Evolutionary conservation across 2,329 filamentous ascomycete species (phyloP).

Genomic region (Onygena corvina): DNA sequence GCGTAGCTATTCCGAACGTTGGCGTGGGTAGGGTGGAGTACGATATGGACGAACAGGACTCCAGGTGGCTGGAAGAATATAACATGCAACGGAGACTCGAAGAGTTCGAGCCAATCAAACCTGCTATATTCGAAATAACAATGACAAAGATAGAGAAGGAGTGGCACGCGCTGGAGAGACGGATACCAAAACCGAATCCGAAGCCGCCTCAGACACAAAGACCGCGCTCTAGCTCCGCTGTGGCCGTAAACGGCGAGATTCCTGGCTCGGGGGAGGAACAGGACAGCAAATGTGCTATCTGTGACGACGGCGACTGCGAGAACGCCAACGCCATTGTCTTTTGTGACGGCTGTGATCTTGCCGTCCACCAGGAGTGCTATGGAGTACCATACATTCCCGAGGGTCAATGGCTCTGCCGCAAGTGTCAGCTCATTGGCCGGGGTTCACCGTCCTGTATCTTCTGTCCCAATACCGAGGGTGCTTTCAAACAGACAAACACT

Average conservation of each 20-base stretch:
- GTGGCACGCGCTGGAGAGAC: slow-evolving; percentile 90
- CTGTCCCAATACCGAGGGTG: slow-evolving; percentile 92
- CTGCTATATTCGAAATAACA: slow-evolving; percentile 90
- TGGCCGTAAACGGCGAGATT: slow-evolving; percentile 87
- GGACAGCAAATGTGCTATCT: slow-evolving; percentile 94
- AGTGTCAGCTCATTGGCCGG: slow-evolving; percentile 88
- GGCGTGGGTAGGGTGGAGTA: slow-evolving; percentile 81
- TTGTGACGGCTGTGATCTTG: slow-evolving; percentile 93
- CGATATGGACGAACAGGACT: slow-evolving; percentile 98
- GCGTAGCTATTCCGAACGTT: slow-evolving; percentile 33
- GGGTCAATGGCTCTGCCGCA: slow-evolving; percentile 94
- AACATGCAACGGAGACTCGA: slow-evolving; percentile 65
- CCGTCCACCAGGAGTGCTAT: slow-evolving; percentile 97
- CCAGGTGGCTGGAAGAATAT: slow-evolving; percentile 81
- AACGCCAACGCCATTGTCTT: slow-evolving; percentile 99
- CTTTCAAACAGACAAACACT: slow-evolving; percentile 94
- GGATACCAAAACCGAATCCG: slow-evolving; percentile 92
- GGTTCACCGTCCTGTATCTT: slow-evolving; percentile 94
- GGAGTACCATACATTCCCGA: slow-evolving; percentile 97
- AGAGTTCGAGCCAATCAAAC: slow-evolving; percentile 70
- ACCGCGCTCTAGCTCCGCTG: slow-evolving; percentile 83
- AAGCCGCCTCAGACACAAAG: slow-evolving; percentile 92
- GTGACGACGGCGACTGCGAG: slow-evolving; percentile 97
- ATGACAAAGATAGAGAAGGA: slow-evolving; percentile 99
- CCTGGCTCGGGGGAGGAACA: slow-evolving; percentile 74